Evolutionary conservation across 352 stramenopile species (phyloP), one percentile per base, ranked within the genome.

Genomic region (Achlya hypogyna): DNA sequence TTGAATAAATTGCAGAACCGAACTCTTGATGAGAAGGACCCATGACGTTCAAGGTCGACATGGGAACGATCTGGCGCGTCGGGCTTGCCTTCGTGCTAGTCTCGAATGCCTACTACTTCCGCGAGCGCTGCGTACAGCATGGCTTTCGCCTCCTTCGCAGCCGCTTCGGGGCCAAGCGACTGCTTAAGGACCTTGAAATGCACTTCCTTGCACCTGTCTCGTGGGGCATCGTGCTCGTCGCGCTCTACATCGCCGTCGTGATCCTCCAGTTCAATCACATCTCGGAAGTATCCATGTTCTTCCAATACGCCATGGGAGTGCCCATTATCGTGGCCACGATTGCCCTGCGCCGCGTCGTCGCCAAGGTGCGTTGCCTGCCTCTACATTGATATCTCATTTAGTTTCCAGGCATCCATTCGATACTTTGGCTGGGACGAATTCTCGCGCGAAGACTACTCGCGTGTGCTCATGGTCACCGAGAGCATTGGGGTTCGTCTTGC

Each of bases 391-490:
- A 38, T 38, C 5, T 10, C 14, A 0, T 62, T 51, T 22, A 40
- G 23, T 20, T 6, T 63, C 20, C 65, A 93, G 84, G 72, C 87
- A 34, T 76, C 87, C 59, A 74, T 93, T 23, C 83, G 85, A 10
- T 79, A 87, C 58, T 85, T 90, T 62, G 75, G 86, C 62, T 94
- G 83, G 85, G 83, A 92, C 63, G 77, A 75, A n/a, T 72, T 72
- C 27, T 75, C 75, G 16, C 74, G 74, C 38, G 78, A 89, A 69
- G 86, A 87, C 66, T 78, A 88, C 52, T 76, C 78, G n/a, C 82
- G 84, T 23, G 87, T 90, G 66, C 87, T 91, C 54, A 78, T 93
- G 14, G 78, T 93, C 51, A 91, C 82, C 0, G 82, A 91, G 62
- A 78, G 72, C 49, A 87, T 91, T 59, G 89, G 74, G 62, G 75